These are phyloP conservation scores for Kregervanrija fluxuum DNA, from an alignment of 805 yeast genomes.

Conservation along the genomic window DNA sequence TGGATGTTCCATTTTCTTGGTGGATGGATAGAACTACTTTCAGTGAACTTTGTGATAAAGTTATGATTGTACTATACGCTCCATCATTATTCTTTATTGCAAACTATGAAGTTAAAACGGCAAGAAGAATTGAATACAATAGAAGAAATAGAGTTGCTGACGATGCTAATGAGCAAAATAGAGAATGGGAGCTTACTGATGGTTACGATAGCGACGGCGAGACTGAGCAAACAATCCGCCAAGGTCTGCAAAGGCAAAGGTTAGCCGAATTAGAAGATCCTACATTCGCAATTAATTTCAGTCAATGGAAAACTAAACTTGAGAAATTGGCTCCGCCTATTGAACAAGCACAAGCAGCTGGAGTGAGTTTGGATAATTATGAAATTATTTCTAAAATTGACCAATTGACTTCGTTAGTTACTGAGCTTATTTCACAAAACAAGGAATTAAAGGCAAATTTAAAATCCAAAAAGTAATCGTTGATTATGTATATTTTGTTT, in stretches of 20 bases:
- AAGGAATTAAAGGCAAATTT: constrained; percentile 13
- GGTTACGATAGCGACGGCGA: constrained; percentile 42
- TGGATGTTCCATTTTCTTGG: constrained; percentile 38
- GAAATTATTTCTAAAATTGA: constrained; percentile 48
- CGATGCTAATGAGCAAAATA: constrained; percentile 71
- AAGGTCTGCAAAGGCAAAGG: constrained; percentile 41
- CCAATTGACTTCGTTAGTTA: constrained; percentile 34
- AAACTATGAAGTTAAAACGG: constrained; percentile 54
- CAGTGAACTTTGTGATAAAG: constrained; percentile 37
- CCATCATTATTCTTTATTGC: constrained; percentile 62
- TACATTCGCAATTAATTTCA: constrained; percentile 46
- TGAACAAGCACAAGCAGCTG: constrained; percentile 42
- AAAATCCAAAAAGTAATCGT: neutral
- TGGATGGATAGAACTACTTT: constrained; percentile 27
- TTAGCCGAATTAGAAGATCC: constrained; percentile 67
- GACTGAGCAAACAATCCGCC: constrained; percentile 24
- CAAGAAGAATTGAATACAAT: constrained; percentile 67
- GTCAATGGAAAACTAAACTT: constrained; percentile 45
- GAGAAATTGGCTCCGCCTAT: constrained; percentile 52
- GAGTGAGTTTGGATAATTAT: constrained; percentile 60
- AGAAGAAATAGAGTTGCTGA: constrained; percentile 56
- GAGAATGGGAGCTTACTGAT: constrained; percentile 79
- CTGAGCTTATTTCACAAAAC: constrained; percentile 27
- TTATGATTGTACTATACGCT: constrained; percentile 61
- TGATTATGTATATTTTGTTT: no score